These are phyloP conservation scores for Litchi chinensis DNA, from an alignment of 345 rosid species.

Conservation along the genomic window DNA sequence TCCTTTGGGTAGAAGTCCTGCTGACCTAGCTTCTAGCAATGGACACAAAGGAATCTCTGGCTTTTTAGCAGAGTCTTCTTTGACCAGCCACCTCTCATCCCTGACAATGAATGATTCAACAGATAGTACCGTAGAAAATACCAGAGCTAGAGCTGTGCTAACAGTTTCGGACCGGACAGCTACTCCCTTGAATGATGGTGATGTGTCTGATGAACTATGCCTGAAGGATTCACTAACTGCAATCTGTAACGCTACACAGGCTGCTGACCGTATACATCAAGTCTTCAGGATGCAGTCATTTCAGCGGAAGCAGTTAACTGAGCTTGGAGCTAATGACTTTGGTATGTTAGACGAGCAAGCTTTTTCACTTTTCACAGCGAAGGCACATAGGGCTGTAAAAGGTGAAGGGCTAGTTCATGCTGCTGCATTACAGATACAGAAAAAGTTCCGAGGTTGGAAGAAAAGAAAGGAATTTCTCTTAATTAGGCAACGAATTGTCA, in stretches of 20 bases:
- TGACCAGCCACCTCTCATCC: slow-evolving; percentile 64
- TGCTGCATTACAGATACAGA: slow-evolving; percentile 89
- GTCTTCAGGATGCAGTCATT: slow-evolving; percentile 86
- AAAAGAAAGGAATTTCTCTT: slow-evolving; percentile 80
- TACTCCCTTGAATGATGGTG: slow-evolving; percentile 56
- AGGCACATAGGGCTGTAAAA: slow-evolving; percentile 42
- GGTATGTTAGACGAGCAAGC: slow-evolving; percentile 54
- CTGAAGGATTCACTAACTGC: slow-evolving; percentile 89
- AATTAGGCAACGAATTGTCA: slow-evolving; percentile 81
- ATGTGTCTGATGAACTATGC: slow-evolving; percentile 60
- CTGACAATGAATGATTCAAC: slow-evolving; percentile 63
- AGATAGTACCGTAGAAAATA: slow-evolving; percentile 37
- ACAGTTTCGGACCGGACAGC: slow-evolving; percentile 67
- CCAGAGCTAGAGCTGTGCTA: slow-evolving; percentile 53
- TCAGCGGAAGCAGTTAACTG: slow-evolving; percentile 66
- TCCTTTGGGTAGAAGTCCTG: slow-evolving; percentile 80
- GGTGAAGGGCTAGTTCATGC: slow-evolving; percentile 50
- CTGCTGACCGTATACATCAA: slow-evolving; percentile 83
- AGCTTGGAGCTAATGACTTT: slow-evolving; percentile 40
- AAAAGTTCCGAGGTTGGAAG: slow-evolving; percentile 89
- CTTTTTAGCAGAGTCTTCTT: slow-evolving; percentile 84
- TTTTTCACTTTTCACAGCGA: slow-evolving; percentile 54
- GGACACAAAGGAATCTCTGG: slow-evolving; percentile 96
- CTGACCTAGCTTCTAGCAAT: slow-evolving; percentile 84
- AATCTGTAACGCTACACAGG: slow-evolving; percentile 90